These are phyloP conservation scores for Corylus americana DNA, from an alignment of 306 rosid genomes.

Conservation along the genomic window DNA sequence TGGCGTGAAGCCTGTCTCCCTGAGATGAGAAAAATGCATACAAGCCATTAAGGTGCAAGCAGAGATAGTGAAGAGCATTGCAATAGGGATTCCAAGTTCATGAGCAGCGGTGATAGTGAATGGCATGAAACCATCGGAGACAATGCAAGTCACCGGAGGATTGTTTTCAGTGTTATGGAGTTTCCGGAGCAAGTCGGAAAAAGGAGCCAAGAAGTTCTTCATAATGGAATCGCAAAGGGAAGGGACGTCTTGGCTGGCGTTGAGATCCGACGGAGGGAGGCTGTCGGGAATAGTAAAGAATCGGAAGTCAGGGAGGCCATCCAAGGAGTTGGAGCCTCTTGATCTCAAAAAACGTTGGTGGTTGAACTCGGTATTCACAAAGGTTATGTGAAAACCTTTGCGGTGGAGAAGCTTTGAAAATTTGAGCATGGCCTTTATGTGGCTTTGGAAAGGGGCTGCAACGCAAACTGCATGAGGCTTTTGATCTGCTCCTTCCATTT, in stretches of 20 bases:
- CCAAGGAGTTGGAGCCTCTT: not conserved
- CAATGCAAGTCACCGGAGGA: not conserved
- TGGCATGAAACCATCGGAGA: conserved; percentile 9
- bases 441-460: conserved; percentile 5
- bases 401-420: conserved; percentile 18
- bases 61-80: not conserved
- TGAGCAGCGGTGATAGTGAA: not conserved
- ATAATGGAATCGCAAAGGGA: not conserved
- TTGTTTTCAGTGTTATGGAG: not conserved
- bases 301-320: conserved; percentile 7
- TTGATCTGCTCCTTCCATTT: not conserved
- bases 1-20: conserved; percentile 4
- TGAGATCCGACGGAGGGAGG: not conserved
- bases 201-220: not conserved
- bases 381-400: conserved; percentile 9
- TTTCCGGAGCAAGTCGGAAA: conserved; percentile 9
- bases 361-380: conserved; percentile 21
- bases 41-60: not conserved
- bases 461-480: conserved; percentile 17
- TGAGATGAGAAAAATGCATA: not conserved
- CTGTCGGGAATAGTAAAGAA: conserved; percentile 18
- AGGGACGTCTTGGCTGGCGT: not conserved
- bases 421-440: conserved; percentile 19
- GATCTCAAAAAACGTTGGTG: conserved; percentile 15
- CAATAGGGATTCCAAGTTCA: not conserved